These are phyloP conservation scores for Extremus antarcticus DNA, from an alignment of 495 filamentous ascomycete genomes.

Conservation along the genomic window DNA sequence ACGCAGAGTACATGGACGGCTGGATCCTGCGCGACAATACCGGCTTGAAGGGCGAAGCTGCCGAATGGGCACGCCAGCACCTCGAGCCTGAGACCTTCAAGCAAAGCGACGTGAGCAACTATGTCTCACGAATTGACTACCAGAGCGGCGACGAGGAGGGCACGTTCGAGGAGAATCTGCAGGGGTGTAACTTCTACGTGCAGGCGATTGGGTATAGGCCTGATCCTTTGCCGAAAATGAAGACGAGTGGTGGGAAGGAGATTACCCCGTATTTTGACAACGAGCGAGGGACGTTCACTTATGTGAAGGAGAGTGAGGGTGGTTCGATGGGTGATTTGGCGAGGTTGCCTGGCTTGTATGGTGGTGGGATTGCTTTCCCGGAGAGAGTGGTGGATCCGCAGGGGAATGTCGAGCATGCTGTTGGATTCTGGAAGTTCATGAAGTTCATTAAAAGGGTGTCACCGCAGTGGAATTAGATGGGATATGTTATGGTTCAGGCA, in stretches of 20 bases:
- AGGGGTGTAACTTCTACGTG: slow-evolving; percentile 39
- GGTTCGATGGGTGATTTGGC: slow-evolving; percentile 20
- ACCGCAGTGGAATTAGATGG: slow-evolving; percentile 15
- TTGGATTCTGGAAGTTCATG: slow-evolving; percentile 57
- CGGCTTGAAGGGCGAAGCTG: slow-evolving; percentile 49
- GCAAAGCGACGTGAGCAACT: slow-evolving; percentile 38
- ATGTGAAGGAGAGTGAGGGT: not conserved
- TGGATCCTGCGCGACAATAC: slow-evolving; percentile 57
- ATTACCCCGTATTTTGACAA: slow-evolving; percentile 38
- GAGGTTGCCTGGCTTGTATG: slow-evolving; percentile 42
- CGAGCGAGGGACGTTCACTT: slow-evolving; percentile 38
- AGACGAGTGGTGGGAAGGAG: slow-evolving; percentile 21
- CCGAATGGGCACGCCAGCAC: slow-evolving; percentile 45
- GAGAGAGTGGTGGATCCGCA: slow-evolving; percentile 48
- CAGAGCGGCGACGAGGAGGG: slow-evolving; percentile 34
- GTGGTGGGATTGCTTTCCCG: slow-evolving; percentile 52
- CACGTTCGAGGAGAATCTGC: slow-evolving; percentile 37
- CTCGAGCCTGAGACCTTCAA: slow-evolving; percentile 42
- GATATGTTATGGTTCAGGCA: not conserved
- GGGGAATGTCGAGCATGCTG: slow-evolving; percentile 51
- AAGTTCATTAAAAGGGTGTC: slow-evolving; percentile 41
- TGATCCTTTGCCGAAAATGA: slow-evolving; percentile 38
- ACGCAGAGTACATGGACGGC: slow-evolving; percentile 49
- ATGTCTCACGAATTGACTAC: slow-evolving; percentile 42
- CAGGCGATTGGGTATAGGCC: slow-evolving; percentile 47